These are phyloP conservation scores for Ogataea wickerhamii DNA, from an alignment of 805 yeast genomes.

Conservation along the genomic window DNA sequence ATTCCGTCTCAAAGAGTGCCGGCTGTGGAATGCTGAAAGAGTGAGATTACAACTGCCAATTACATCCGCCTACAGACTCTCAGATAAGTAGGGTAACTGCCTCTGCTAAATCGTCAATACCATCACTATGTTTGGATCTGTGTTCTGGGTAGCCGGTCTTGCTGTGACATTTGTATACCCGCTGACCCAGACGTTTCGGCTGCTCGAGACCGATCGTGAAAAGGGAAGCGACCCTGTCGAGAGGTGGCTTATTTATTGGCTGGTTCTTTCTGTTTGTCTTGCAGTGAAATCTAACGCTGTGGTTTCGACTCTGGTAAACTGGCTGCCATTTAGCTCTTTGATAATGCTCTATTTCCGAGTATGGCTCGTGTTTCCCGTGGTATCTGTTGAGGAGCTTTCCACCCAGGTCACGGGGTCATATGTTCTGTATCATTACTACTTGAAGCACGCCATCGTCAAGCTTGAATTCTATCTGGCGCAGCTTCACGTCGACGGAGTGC, in stretches of 20 bases:
- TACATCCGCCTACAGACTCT: too few species aligned
- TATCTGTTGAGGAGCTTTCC: conserved; percentile 11
- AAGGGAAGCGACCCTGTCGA: conserved; percentile 8
- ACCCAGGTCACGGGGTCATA: conserved; percentile 50
- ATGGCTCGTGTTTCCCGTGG: conserved; percentile 58
- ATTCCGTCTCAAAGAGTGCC: too few species aligned
- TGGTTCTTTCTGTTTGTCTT: conserved; percentile 43
- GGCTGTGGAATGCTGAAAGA: too few species aligned
- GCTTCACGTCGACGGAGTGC: conserved; percentile 13
- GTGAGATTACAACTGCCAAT: too few species aligned
- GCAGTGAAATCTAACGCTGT: conserved; percentile 15
- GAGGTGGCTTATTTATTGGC: conserved; percentile 61
- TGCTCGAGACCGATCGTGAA: conserved; percentile 11
- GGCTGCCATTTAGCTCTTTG: conserved; percentile 55
- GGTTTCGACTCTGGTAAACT: conserved; percentile 38
- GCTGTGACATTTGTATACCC: conserved; percentile 40
- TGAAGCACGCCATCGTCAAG: conserved; percentile 53
- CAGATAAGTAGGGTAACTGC: too few species aligned
- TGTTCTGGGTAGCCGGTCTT: conserved; percentile 33
- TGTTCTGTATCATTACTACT: conserved; percentile 41
- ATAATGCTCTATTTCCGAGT: conserved; percentile 44
- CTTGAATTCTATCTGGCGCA: conserved; percentile 15
- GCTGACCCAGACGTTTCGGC: conserved; percentile 32
- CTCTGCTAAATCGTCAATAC: too few species aligned
- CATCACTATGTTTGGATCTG: conserved; percentile 30